These are phyloP conservation scores for Penicillium macrosclerotiorum DNA, from an alignment of 495 filamentous ascomycete species.

Conservation along the genomic window DNA sequence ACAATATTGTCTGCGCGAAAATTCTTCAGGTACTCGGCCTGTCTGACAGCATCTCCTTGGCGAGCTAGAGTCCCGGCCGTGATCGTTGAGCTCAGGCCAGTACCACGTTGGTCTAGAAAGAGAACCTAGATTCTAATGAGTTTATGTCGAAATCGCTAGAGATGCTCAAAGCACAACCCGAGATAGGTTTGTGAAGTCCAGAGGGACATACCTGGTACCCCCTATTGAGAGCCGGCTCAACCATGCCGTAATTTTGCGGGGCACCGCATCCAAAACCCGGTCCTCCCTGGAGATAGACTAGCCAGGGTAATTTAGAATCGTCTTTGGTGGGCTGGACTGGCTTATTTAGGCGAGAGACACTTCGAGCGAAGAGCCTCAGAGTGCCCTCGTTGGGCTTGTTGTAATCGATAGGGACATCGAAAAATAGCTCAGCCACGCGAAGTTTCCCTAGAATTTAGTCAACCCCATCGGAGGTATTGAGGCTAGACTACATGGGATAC, in stretches of 20 bases:
- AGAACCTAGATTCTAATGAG: slow-evolving; percentile 56
- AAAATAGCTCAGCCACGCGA: slow-evolving; percentile 75
- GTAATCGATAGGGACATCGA: slow-evolving; percentile 80
- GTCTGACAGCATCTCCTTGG: slow-evolving; percentile 59
- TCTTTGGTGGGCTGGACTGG: slow-evolving; percentile 56
- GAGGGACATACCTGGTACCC: slow-evolving; percentile 59
- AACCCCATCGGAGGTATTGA: not conserved
- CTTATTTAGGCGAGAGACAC: slow-evolving; percentile 60
- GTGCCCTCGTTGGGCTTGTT: slow-evolving; percentile 56
- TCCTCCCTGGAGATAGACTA: slow-evolving; percentile 70
- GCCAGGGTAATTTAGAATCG: slow-evolving; percentile 56
- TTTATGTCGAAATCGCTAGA: not conserved
- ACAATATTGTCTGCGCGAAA: slow-evolving; percentile 92
- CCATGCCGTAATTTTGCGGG: slow-evolving; percentile 69
- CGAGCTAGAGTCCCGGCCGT: slow-evolving; percentile 65
- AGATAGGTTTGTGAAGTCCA: not conserved
- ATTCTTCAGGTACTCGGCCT: slow-evolving; percentile 78
- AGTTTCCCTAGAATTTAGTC: slow-evolving; percentile 60
- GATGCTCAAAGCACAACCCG: not conserved
- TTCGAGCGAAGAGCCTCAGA: slow-evolving; percentile 74
- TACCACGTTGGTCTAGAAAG: slow-evolving; percentile 85
- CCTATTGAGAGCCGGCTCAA: slow-evolving; percentile 66
- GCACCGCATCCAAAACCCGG: slow-evolving; percentile 72
- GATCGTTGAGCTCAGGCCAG: slow-evolving; percentile 77
- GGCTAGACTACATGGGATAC: not conserved